Percentiles rank a stretch among this genome's conserved stretches.
These are phyloP conservation scores for Yarrowia porcina DNA, from an alignment of 805 yeast genomes.

Conservation along the genomic window DNA sequence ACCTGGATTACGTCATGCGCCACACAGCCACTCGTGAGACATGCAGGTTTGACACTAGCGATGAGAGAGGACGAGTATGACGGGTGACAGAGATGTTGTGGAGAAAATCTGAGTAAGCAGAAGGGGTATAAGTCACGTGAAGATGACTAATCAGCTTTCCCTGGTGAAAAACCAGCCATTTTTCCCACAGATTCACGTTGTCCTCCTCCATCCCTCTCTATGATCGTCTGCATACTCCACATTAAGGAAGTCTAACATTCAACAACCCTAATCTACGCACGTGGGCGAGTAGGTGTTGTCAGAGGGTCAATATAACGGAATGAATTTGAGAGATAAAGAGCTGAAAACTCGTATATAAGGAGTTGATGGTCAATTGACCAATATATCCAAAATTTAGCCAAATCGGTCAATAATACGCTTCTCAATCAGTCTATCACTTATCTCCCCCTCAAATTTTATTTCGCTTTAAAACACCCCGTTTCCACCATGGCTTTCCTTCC, in stretches of 20 bases:
- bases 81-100: background rate
- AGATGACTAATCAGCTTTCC: no score
- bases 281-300: background rate
- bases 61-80: background rate
- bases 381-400: no score
- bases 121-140: no score
- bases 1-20: slow-evolving; percentile 7
- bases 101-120: background rate
- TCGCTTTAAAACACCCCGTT: background rate
- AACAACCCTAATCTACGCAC: slow-evolving; percentile 3
- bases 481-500: slow-evolving; percentile 18
- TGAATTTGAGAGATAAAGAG: background rate
- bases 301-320: background rate
- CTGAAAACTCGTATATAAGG: background rate
- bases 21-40: background rate
- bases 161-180: no score
- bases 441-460: background rate
- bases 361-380: background rate
- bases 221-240: background rate
- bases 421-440: no score
- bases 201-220: background rate
- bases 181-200: no score
- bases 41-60: background rate
- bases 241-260: background rate
- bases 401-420: no score